phyloP scores from a whole-genome alignment of 768 basidiomycete species.

The Psilocybe cubensis region DNA sequence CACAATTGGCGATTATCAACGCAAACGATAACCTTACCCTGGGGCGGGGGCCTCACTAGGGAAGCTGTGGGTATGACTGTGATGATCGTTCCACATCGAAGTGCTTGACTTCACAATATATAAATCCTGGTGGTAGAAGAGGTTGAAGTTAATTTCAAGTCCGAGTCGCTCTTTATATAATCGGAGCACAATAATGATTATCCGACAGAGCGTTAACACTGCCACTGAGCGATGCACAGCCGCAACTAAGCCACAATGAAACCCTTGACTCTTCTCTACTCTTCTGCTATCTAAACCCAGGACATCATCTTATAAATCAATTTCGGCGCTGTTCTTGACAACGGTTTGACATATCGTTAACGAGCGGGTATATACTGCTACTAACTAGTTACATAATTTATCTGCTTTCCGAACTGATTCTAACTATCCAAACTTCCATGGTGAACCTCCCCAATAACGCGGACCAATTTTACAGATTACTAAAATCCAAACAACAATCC shows the following conservation, averaged over 20 bases:
- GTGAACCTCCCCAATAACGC: conserved; percentile 49
- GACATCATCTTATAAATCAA: no score
- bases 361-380: no score
- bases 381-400: no score
- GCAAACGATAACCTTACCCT: conserved; percentile 7
- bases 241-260: background rate
- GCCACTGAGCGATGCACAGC: background rate
- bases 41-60: conserved; percentile 24
- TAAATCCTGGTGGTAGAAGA: background rate
- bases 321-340: no score
- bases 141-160: background rate
- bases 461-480: conserved; percentile 51
- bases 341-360: no score
- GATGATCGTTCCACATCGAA: conserved; percentile 38
- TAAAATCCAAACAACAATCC: conserved; percentile 47
- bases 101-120: background rate
- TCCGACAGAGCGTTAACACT: background rate
- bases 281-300: no score
- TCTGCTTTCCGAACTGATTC: background rate
- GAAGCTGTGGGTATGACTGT: conserved; percentile 27
- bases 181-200: background rate
- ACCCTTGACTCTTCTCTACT: no score
- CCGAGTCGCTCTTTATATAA: background rate
- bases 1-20: background rate
- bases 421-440: conserved; percentile 27